A percentile compares a stretch with the other conserved stretches of the same genome.
Conservation (phyloP, 169 alveolate genomes). For the Cryptosporidium ubiquitum region DNA sequence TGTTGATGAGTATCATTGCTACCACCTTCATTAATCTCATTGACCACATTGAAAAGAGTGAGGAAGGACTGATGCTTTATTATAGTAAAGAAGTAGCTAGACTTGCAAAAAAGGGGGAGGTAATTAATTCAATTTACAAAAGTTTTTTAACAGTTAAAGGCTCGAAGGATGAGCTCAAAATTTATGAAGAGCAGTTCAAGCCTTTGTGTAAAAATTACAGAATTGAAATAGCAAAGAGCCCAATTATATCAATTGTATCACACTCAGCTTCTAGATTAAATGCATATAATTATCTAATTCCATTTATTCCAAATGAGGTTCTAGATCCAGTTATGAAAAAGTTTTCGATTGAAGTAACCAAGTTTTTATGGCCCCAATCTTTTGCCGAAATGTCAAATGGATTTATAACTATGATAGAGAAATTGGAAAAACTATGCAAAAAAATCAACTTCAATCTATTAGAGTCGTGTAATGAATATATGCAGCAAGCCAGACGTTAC, state of each 20-base stretch:
- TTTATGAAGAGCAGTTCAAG: conserved; percentile 65
- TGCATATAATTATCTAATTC: conserved; percentile 48
- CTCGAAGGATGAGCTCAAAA: conserved; percentile 35
- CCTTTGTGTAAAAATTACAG: conserved; percentile 52
- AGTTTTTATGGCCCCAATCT: conserved; percentile 45
- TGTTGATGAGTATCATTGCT: conserved; percentile 51
- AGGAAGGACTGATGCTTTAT: conserved; percentile 38
- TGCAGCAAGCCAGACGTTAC: conserved; percentile 28
- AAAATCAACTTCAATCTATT: neutral
- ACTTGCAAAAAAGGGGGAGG: conserved; percentile 43
- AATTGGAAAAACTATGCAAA: conserved; percentile 25
- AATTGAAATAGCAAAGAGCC: conserved; percentile 51
- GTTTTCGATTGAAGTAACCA: conserved; percentile 42
- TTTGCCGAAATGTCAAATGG: conserved; percentile 57
- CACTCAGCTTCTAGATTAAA: conserved; percentile 30
- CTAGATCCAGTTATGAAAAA: conserved; percentile 58
- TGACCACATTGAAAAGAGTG: conserved; percentile 24
- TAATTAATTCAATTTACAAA: conserved; percentile 49
- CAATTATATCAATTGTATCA: conserved; percentile 49
- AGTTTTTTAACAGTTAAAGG: conserved; percentile 55
- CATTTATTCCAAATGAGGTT: conserved; percentile 57
- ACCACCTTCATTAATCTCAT: conserved; percentile 19
- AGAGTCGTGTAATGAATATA: conserved; percentile 45
- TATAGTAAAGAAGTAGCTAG: conserved; percentile 47
- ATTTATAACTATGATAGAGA: conserved; percentile 33